Percentiles rank a stretch among this genome's conserved stretches.
Evolutionary conservation across 2,329 filamentous ascomycete species (phyloP).

Genomic region (Ophiostoma australiae): DNA sequence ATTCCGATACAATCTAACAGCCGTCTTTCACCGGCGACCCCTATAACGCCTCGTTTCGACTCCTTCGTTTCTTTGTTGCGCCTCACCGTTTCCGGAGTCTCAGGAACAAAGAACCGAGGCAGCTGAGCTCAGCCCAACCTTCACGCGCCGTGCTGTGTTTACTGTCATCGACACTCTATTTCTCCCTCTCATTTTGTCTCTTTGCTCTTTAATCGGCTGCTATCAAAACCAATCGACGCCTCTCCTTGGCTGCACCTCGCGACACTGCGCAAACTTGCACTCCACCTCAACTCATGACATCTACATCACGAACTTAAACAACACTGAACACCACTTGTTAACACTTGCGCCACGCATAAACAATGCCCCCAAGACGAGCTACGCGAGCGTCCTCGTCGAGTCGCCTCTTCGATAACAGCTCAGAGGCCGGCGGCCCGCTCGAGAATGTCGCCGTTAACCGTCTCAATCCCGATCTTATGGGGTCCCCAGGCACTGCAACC

Average conservation of each 20-base stretch:
- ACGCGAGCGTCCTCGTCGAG: constrained; percentile 25
- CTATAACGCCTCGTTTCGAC: background rate
- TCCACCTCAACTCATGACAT: background rate
- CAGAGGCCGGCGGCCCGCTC: constrained; percentile 27
- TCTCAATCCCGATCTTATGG: background rate
- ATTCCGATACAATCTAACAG: background rate
- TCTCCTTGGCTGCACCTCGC: background rate
- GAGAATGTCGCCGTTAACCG: constrained; percentile 15
- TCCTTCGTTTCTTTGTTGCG: constrained; percentile 2
- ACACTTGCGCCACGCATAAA: background rate
- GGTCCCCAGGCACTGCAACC: constrained; percentile 18
- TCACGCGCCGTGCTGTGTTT: background rate
- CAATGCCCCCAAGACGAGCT: constrained; percentile 27
- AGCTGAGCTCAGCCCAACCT: background rate
- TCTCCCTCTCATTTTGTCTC: background rate
- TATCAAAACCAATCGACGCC: background rate
- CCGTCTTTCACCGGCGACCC: background rate
- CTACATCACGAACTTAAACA: background rate
- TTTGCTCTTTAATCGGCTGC: background rate
- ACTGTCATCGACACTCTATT: background rate
- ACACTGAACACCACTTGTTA: background rate
- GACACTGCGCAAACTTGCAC: background rate
- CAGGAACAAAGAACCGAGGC: background rate
- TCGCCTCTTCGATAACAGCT: constrained; percentile 27
- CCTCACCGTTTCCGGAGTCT: constrained; percentile 2